Conservation (phyloP, 306 rosid genomes). For the Pueraria montana region DNA sequence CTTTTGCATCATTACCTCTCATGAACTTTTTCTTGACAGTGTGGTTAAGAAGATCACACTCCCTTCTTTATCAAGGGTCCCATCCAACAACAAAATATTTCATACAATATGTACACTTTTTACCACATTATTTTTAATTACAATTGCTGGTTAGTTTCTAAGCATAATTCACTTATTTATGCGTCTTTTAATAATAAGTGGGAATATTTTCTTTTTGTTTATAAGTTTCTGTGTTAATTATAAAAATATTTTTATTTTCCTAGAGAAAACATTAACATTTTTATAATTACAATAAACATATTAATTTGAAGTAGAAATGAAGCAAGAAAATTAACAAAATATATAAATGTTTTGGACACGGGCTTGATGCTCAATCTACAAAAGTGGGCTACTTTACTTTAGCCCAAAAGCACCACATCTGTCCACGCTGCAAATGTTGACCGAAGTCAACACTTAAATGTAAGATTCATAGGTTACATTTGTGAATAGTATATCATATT, state of each 20-base stretch:
- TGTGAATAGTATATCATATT: no score
- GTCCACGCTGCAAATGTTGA: not conserved
- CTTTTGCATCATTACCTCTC: conserved; percentile 62
- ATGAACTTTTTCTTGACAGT: conserved; percentile 45
- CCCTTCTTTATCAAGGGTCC: conserved; percentile 26
- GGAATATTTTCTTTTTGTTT: not conserved
- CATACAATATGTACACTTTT: not conserved
- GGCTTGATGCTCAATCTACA: not conserved
- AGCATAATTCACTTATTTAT: not conserved
- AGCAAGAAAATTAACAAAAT: not conserved
- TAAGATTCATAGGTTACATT: no score
- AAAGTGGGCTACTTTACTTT: not conserved
- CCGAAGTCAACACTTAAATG: not conserved
- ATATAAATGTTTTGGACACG: no score
- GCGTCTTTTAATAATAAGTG: not conserved
- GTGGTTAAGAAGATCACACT: conserved; percentile 31
- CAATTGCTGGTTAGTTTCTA: not conserved
- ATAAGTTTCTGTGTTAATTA: not conserved
- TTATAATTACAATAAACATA: not conserved
- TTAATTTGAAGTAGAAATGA: no score
- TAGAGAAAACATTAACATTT: not conserved
- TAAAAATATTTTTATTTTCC: not conserved
- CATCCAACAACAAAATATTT: not conserved
- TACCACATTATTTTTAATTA: not conserved
- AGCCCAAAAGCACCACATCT: not conserved